phyloP scores from a whole-genome alignment of 1,139 yeast species.

The Debaryomyces nepalensis region DNA sequence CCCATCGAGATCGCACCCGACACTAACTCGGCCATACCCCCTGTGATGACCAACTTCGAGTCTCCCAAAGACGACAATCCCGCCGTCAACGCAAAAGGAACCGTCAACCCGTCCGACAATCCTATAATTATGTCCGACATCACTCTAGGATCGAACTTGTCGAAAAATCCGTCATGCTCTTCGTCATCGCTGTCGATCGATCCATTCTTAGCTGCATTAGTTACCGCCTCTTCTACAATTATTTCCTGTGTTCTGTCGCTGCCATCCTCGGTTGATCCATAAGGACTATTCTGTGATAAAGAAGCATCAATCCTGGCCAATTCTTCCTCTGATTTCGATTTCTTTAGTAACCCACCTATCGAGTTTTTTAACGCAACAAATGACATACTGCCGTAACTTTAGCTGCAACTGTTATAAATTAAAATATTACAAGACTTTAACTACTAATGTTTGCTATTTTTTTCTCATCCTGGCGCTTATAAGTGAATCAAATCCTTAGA shows the following conservation, averaged over 20 bases:
- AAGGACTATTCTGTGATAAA: conserved; percentile 40
- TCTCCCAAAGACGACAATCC: conserved; percentile 80
- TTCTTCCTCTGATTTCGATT: conserved; percentile 34
- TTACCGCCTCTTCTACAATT: conserved; percentile 46
- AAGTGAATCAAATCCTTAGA: neutral
- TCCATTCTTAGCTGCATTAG: conserved; percentile 29
- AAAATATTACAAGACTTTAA: neutral
- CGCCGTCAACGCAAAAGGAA: conserved; percentile 84
- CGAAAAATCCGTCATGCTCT: conserved; percentile 40
- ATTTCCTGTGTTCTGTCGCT: conserved; percentile 46
- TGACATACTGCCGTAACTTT: conserved; percentile 29
- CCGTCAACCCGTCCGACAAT: conserved; percentile 79
- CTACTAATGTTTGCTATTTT: neutral
- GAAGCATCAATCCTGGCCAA: conserved; percentile 40
- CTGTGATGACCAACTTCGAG: conserved; percentile 74
- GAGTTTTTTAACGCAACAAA: conserved; percentile 47
- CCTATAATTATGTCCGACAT: conserved; percentile 84
- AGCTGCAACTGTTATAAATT: neutral
- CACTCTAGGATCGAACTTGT: conserved; percentile 66
- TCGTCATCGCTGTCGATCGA: conserved; percentile 28
- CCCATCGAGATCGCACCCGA: conserved; percentile 90
- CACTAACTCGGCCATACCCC: conserved; percentile 84
- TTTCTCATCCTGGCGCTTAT: conserved; percentile 2
- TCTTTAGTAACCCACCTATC: conserved; percentile 30
- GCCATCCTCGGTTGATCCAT: conserved; percentile 39